Evolutionary conservation across 1,139 yeast genomes (phyloP).

Genomic region (Yueomyces sp.): DNA sequence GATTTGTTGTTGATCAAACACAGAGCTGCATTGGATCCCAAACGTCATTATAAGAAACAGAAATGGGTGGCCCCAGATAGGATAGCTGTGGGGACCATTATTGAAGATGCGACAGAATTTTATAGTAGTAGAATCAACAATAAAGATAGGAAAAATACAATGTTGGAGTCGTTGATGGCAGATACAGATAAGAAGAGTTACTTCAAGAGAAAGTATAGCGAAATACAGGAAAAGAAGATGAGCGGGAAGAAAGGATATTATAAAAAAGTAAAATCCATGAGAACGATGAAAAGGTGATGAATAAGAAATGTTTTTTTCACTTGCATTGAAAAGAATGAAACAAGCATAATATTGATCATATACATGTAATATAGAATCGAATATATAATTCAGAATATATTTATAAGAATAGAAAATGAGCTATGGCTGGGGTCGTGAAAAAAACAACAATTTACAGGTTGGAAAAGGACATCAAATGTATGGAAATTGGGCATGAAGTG

Average conservation of each 20-base stretch:
- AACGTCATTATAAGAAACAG: slow-evolving; percentile 85
- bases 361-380: no score
- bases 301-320: background rate
- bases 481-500: background rate
- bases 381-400: no score
- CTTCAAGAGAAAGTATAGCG: slow-evolving; percentile 73
- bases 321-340: background rate
- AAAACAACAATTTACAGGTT: no score
- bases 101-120: slow-evolving; percentile 73
- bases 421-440: no score
- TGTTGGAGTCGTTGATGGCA: slow-evolving; percentile 71
- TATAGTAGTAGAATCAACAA: slow-evolving; percentile 58
- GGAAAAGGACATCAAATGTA: no score
- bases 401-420: no score
- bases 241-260: slow-evolving; percentile 66
- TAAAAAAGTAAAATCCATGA: slow-evolving; percentile 45
- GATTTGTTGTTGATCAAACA: slow-evolving; percentile 72
- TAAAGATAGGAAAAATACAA: slow-evolving; percentile 61
- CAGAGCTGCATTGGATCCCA: slow-evolving; percentile 88
- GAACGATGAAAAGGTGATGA: slow-evolving; percentile 4
- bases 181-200: slow-evolving; percentile 61
- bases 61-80: slow-evolving; percentile 70
- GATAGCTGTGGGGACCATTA: slow-evolving; percentile 80
- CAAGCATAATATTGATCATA: no score
- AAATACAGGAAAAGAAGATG: slow-evolving; percentile 61